Conservation (phyloP, 371 early-diverging fungal species). For the Sporodiniella umbellata region DNA sequence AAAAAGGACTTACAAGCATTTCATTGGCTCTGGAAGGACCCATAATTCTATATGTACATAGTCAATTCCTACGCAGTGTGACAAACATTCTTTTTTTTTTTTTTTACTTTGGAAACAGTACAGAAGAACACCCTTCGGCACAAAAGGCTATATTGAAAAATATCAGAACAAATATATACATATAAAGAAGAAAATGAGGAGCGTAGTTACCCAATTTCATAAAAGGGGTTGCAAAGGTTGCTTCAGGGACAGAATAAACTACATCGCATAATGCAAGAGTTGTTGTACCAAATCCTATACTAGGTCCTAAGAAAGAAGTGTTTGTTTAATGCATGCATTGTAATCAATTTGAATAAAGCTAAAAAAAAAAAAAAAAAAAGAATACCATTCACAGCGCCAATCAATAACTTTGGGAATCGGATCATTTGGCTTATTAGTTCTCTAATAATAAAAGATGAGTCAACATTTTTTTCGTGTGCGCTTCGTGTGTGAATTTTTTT, state of each 20-base stretch:
- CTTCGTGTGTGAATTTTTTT: too few species aligned
- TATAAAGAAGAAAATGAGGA: background rate
- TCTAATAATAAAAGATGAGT: constrained; percentile 15
- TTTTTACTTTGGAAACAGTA: constrained; percentile 48
- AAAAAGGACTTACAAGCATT: constrained; percentile 38
- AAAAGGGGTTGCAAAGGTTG: constrained; percentile 65
- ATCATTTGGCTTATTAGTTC: constrained; percentile 55
- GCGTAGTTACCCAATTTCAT: constrained; percentile 60
- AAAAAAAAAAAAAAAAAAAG: too few species aligned
- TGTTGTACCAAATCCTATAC: constrained; percentile 71
- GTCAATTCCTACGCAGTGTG: background rate
- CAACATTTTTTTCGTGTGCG: background rate
- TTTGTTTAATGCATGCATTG: too few species aligned
- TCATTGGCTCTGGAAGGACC: constrained; percentile 64
- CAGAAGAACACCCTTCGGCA: constrained; percentile 68
- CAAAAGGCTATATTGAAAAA: constrained; percentile 38
- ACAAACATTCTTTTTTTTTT: background rate
- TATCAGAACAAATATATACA: background rate
- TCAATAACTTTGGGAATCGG: constrained; percentile 66
- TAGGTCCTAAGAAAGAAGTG: constrained; percentile 54
- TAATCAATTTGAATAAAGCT: too few species aligned
- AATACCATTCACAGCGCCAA: constrained; percentile 75
- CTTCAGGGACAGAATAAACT: constrained; percentile 58
- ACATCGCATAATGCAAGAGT: constrained; percentile 69
- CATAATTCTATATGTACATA: constrained; percentile 36